phyloP scores from a whole-genome alignment of 2,329 filamentous ascomycete species.

The Myotisia sp. region DNA sequence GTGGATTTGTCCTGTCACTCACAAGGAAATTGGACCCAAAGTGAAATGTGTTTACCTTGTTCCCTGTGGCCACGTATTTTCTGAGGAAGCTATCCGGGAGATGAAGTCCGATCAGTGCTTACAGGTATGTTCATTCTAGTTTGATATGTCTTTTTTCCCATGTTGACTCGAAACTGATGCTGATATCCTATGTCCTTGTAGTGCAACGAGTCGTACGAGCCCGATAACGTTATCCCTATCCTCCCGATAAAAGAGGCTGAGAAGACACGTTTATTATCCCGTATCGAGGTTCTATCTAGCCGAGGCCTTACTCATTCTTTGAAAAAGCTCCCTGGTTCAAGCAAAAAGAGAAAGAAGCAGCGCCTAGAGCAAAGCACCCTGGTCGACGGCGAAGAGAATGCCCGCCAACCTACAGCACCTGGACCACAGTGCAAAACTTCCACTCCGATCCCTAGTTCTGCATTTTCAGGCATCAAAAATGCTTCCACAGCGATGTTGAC shows the following conservation, averaged over 20 bases:
- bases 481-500: slow-evolving; percentile 72
- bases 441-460: slow-evolving; percentile 23
- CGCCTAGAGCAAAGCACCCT: slow-evolving; percentile 22
- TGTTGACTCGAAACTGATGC: slow-evolving; percentile 1
- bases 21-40: slow-evolving; percentile 66
- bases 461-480: slow-evolving; percentile 62
- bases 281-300: slow-evolving; percentile 54
- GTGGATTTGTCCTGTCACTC: slow-evolving; percentile 75
- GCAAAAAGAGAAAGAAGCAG: slow-evolving; percentile 59
- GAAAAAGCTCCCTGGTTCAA: slow-evolving; percentile 56
- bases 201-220: slow-evolving; percentile 60
- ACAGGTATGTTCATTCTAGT: slow-evolving; percentile 28
- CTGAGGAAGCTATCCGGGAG: slow-evolving; percentile 70
- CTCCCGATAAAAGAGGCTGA: slow-evolving; percentile 59
- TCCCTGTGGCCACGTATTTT: slow-evolving; percentile 90
- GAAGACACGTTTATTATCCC: slow-evolving; percentile 48
- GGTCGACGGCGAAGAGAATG: not conserved
- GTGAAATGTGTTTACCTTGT: slow-evolving; percentile 78
- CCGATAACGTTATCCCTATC: slow-evolving; percentile 69
- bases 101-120: slow-evolving; percentile 51
- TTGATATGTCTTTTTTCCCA: not conserved
- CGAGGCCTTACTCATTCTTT: slow-evolving; percentile 69
- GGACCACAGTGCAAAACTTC: slow-evolving; percentile 16
- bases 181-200: slow-evolving; percentile 23
- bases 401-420: slow-evolving; percentile 13